Conservation (phyloP, 1,284 basidiomycete species). For the Heliocybe sulcata region DNA sequence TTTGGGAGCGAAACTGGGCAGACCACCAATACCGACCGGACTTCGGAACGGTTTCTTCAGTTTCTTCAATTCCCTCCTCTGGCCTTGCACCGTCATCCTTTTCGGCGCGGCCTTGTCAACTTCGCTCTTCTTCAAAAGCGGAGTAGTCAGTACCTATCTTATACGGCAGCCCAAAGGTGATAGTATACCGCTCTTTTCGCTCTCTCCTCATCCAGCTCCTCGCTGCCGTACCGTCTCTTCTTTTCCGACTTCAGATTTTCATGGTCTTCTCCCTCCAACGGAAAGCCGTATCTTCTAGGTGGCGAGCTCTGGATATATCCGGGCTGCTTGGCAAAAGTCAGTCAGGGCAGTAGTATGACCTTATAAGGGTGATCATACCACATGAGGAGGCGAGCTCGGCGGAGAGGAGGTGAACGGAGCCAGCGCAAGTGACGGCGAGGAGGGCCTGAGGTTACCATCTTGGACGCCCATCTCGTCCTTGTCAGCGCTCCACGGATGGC, state of each 20-base stretch:
- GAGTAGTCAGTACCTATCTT: background rate
- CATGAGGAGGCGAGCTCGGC: background rate
- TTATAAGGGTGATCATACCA: background rate
- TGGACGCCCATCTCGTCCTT: too few species aligned
- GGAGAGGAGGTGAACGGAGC: background rate
- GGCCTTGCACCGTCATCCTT: slow-evolving; percentile 10
- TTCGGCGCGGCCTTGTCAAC: background rate
- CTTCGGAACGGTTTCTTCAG: slow-evolving; percentile 12
- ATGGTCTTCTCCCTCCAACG: background rate
- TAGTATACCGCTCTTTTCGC: background rate
- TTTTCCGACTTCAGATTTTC: background rate
- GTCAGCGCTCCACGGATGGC: too few species aligned
- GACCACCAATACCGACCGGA: background rate
- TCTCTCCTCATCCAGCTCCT: background rate
- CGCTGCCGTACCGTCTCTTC: background rate
- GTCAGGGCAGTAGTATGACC: background rate
- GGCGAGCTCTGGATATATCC: background rate
- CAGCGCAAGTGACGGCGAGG: background rate
- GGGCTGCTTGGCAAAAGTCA: background rate
- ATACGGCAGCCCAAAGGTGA: background rate
- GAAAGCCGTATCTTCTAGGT: background rate
- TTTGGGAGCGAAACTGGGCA: background rate
- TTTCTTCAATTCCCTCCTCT: slow-evolving; percentile 21
- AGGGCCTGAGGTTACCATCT: too few species aligned
- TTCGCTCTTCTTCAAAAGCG: background rate